Conservation (phyloP, 148 eudicot genomes). For the Agrostemma githago region DNA sequence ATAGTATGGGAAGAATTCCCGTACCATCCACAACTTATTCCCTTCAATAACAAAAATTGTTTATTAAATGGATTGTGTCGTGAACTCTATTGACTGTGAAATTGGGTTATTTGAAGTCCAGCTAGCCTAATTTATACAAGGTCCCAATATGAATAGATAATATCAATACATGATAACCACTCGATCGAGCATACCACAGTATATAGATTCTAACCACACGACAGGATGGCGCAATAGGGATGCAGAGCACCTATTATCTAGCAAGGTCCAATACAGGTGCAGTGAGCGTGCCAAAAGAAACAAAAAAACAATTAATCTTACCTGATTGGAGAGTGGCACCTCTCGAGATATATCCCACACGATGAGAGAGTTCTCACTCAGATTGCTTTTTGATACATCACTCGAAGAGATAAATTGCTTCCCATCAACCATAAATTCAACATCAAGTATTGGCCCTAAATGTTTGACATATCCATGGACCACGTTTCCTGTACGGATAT, state of each 20-base stretch:
- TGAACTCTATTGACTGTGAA: background rate
- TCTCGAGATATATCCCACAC: constrained; percentile 87
- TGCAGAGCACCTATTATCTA: background rate
- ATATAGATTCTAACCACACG: background rate
- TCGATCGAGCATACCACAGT: no score
- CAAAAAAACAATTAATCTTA: constrained; percentile 20
- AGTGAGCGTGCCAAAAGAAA: background rate
- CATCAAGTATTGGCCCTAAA: constrained; percentile 74
- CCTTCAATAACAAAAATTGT: background rate
- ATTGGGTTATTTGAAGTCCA: background rate
- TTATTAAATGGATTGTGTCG: background rate
- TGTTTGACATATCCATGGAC: constrained; percentile 60
- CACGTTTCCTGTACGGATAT: constrained; percentile 57
- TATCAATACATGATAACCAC: background rate
- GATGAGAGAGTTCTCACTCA: constrained; percentile 81
- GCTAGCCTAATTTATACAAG: background rate
- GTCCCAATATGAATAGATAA: background rate
- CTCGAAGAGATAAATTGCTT: constrained; percentile 75
- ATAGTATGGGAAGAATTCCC: background rate
- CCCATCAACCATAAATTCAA: constrained; percentile 65
- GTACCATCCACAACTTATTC: background rate
- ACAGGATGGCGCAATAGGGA: background rate
- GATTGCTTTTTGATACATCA: constrained; percentile 67
- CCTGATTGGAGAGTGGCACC: constrained; percentile 90
- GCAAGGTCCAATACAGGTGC: background rate